A percentile compares a stretch with the other conserved stretches of the same genome.
Conservation (phyloP, 176 grass and related monocot species). For the Phoenix dactylifera region DNA sequence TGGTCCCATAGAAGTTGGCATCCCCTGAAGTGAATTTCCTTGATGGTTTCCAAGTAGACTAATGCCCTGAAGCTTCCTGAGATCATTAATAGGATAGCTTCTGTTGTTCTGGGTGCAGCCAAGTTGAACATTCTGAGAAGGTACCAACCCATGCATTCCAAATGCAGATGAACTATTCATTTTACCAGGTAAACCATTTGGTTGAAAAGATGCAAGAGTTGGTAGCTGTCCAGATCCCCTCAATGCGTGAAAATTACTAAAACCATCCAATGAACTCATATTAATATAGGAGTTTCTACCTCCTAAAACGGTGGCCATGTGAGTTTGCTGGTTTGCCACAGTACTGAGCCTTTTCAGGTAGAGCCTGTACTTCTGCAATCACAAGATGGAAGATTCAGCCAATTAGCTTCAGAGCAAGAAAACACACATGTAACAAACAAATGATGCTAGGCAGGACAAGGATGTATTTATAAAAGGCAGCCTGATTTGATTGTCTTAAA, state of each 20-base stretch:
- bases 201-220: slow-evolving; percentile 23
- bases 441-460: not conserved
- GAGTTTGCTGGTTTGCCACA: slow-evolving; percentile 20
- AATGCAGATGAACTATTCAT: slow-evolving; percentile 50
- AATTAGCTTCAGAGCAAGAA: not conserved
- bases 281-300: slow-evolving; percentile 45
- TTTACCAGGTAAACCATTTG: slow-evolving; percentile 37
- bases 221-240: slow-evolving; percentile 48
- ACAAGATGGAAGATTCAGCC: slow-evolving; percentile 7
- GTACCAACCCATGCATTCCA: slow-evolving; percentile 39
- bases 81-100: slow-evolving; percentile 17
- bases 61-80: slow-evolving; percentile 3
- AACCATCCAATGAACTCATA: slow-evolving; percentile 38
- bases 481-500: too few species aligned
- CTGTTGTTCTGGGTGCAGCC: slow-evolving; percentile 26
- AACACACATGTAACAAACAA: not conserved
- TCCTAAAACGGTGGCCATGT: slow-evolving; percentile 27
- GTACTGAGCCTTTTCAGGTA: slow-evolving; percentile 29
- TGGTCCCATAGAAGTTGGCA: not conserved
- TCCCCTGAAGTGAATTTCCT: slow-evolving; percentile 14
- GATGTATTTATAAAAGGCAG: too few species aligned
- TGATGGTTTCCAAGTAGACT: slow-evolving; percentile 13
- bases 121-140: slow-evolving; percentile 29
- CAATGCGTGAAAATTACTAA: slow-evolving; percentile 47
- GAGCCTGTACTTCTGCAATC: slow-evolving; percentile 56